Evolutionary conservation across 257 asterid species (phyloP).

Genomic region (Solanum sitiens): DNA sequence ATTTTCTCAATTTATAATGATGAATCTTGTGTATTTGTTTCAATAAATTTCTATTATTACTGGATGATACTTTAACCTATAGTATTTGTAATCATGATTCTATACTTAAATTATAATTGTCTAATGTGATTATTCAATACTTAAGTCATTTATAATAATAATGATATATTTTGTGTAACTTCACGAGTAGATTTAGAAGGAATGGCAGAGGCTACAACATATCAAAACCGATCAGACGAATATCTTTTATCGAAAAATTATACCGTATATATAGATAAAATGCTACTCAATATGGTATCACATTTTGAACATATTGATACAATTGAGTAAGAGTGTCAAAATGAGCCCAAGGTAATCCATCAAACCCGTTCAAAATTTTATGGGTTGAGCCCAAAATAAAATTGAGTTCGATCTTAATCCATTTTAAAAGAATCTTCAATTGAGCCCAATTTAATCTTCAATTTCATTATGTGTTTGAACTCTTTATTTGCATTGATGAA

Average conservation of each 20-base stretch:
- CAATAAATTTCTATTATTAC: no score
- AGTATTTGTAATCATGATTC: no score
- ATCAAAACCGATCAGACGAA: neutral
- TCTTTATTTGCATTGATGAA: neutral
- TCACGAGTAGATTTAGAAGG: neutral
- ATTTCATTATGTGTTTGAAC: neutral
- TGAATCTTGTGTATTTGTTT: no score
- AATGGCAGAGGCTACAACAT: neutral
- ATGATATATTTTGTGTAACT: neutral
- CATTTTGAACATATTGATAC: neutral
- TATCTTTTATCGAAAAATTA: no score
- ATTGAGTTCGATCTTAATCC: neutral
- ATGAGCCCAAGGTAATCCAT: neutral
- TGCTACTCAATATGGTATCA: neutral
- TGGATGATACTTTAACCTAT: no score
- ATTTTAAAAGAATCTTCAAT: no score
- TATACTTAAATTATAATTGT: no score
- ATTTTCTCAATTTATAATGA: no score
- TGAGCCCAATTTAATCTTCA: neutral
- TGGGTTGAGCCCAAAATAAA: neutral
- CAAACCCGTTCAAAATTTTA: neutral
- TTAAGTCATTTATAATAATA: no score
- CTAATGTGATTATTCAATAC: no score
- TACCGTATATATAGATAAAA: no score
- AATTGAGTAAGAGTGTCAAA: neutral